Conservation (phyloP, 228 moss, liverwort and hornwort species). For the Sphagnum magellanicum region DNA sequence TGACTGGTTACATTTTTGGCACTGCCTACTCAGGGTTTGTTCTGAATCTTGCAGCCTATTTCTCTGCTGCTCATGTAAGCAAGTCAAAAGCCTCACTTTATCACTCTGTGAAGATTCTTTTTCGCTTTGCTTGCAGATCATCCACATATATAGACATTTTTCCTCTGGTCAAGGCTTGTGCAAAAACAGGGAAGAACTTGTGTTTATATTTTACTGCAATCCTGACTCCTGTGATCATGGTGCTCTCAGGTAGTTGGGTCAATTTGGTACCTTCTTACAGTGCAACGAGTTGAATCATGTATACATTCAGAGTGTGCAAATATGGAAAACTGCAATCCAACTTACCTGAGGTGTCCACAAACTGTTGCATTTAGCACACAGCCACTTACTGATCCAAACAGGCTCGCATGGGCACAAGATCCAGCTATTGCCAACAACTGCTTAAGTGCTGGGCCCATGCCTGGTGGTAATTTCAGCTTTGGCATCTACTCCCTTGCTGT, state of each 20-base stretch:
- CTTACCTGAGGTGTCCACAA: conserved; percentile 40
- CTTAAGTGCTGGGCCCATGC: conserved; percentile 21
- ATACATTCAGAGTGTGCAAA: conserved; percentile 32
- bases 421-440: conserved; percentile 20
- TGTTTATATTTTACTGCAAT: not conserved
- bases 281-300: conserved; percentile 64
- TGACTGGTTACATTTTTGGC: conserved; percentile 70
- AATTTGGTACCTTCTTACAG: conserved; percentile 61
- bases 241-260: conserved; percentile 54
- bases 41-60: conserved; percentile 50
- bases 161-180: not conserved
- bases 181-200: not conserved
- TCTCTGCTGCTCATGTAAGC: conserved; percentile 61
- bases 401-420: conserved; percentile 43
- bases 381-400: conserved; percentile 13
- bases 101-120: not conserved
- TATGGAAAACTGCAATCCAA: conserved; percentile 21
- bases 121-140: not conserved
- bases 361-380: conserved; percentile 39
- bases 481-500: conserved; percentile 53
- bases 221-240: not conserved
- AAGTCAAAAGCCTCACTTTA: not conserved
- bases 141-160: not conserved
- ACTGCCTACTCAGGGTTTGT: conserved; percentile 69
- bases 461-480: conserved; percentile 21